A percentile compares a stretch with the other conserved stretches of the same genome.
Evolutionary conservation across 1,139 yeast species (phyloP).

Genomic region (Zhuliangozyma parablackwelliae): DNA sequence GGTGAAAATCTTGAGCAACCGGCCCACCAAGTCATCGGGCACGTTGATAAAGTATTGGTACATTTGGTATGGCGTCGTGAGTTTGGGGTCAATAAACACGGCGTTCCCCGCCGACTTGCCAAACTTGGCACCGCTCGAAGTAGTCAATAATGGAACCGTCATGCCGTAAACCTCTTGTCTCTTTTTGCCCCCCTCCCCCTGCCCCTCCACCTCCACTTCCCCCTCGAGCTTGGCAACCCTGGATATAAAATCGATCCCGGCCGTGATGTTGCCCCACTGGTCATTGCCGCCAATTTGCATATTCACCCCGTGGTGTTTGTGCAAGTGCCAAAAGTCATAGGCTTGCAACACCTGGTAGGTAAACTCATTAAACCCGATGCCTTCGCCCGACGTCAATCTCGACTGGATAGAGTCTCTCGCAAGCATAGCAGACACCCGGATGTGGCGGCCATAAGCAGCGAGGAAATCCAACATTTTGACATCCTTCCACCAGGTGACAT

Average conservation of each 20-base stretch:
- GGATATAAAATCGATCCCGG: slow-evolving; percentile 85
- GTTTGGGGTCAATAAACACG: slow-evolving; percentile 67
- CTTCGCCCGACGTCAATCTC: slow-evolving; percentile 62
- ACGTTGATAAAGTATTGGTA: slow-evolving; percentile 83
- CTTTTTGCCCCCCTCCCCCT: slow-evolving; percentile 5
- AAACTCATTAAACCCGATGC: slow-evolving; percentile 91
- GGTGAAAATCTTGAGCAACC: slow-evolving; percentile 72
- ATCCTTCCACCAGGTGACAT: slow-evolving; percentile 82
- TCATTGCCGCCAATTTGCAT: slow-evolving; percentile 95
- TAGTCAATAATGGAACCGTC: slow-evolving; percentile 86
- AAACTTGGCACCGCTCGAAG: slow-evolving; percentile 88
- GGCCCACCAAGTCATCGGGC: slow-evolving; percentile 71
- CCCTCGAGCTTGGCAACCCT: slow-evolving; percentile 26
- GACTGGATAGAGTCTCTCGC: slow-evolving; percentile 84
- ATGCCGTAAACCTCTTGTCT: slow-evolving; percentile 59
- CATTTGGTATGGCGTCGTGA: slow-evolving; percentile 77
- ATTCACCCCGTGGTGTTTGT: slow-evolving; percentile 53
- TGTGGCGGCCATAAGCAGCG: slow-evolving; percentile 70
- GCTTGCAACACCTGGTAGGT: slow-evolving; percentile 92
- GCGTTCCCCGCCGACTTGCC: slow-evolving; percentile 99
- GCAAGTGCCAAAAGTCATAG: slow-evolving; percentile 85
- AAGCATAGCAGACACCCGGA: slow-evolving; percentile 82
- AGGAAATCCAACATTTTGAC: slow-evolving; percentile 74
- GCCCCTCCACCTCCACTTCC: slow-evolving; percentile 15
- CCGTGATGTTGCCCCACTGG: slow-evolving; percentile 98